Conservation (phyloP, 73 alveolate genomes). For the Effrenium voratum region DNA sequence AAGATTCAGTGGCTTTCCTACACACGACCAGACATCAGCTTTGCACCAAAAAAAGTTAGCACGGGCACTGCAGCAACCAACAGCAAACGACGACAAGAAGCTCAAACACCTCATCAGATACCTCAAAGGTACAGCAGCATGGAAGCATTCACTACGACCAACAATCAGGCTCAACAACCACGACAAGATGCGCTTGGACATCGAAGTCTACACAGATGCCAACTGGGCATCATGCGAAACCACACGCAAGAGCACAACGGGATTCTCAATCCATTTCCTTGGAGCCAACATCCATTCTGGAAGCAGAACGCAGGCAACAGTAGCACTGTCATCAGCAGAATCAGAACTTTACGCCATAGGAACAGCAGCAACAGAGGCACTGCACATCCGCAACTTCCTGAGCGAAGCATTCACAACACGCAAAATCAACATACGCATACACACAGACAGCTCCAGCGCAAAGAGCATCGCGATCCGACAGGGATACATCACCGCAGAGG, state of each 20-base stretch:
- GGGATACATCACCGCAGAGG: neutral
- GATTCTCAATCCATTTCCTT: neutral
- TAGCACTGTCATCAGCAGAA: neutral
- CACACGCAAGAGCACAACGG: constrained; percentile 17
- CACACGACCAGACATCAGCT: constrained; percentile 12
- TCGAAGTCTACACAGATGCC: neutral
- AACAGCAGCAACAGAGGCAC: constrained; percentile 5
- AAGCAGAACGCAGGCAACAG: neutral
- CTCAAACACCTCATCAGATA: neutral
- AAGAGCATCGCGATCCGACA: constrained; percentile 8
- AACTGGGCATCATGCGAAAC: constrained; percentile 32
- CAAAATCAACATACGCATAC: neutral
- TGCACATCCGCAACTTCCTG: neutral
- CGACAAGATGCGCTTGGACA: neutral
- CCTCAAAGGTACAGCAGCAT: neutral
- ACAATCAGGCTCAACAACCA: neutral
- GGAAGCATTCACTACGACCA: neutral
- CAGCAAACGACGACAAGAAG: neutral
- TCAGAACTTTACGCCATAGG: constrained; percentile 20
- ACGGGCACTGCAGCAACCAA: neutral
- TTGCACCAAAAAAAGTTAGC: neutral
- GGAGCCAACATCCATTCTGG: neutral
- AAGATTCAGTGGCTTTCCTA: neutral
- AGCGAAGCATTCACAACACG: neutral
- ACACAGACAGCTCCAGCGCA: neutral